Evolutionary conservation across 129 eudicot species (phyloP).

Genomic region (Artemisia tridentata): DNA sequence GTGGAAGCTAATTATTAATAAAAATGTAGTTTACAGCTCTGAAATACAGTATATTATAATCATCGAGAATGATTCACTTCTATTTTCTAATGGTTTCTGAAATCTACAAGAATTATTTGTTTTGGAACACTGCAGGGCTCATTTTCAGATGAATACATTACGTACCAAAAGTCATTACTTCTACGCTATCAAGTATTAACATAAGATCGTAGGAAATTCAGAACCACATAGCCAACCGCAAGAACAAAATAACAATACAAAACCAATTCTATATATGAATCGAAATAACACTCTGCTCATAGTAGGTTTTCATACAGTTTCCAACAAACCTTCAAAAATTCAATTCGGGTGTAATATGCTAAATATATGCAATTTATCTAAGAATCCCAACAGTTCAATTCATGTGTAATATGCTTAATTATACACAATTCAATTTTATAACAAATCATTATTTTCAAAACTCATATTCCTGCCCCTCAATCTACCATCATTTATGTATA

Average conservation of each 20-base stretch:
- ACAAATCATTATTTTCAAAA: not conserved
- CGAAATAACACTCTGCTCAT: not conserved
- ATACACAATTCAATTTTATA: not conserved
- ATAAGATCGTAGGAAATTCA: too few species aligned
- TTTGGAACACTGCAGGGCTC: too few species aligned
- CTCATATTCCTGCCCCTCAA: not conserved
- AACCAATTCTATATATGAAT: not conserved
- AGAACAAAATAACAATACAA: not conserved
- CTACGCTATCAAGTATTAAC: too few species aligned
- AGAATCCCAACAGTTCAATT: not conserved
- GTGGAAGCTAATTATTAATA: too few species aligned
- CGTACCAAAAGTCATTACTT: too few species aligned
- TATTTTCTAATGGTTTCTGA: too few species aligned
- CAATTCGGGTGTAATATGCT: not conserved
- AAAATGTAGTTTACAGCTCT: too few species aligned
- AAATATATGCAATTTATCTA: not conserved
- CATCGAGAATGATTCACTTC: too few species aligned
- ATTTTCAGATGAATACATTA: too few species aligned
- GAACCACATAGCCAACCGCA: too few species aligned
- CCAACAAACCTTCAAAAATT: not conserved
- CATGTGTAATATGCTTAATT: not conserved
- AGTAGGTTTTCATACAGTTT: not conserved
- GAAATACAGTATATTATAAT: too few species aligned
- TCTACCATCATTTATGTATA: not conserved
- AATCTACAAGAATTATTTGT: too few species aligned